Base-by-base conservation (phyloP, 345 rosid genomes). In the Kernera saxatilis region DNA sequence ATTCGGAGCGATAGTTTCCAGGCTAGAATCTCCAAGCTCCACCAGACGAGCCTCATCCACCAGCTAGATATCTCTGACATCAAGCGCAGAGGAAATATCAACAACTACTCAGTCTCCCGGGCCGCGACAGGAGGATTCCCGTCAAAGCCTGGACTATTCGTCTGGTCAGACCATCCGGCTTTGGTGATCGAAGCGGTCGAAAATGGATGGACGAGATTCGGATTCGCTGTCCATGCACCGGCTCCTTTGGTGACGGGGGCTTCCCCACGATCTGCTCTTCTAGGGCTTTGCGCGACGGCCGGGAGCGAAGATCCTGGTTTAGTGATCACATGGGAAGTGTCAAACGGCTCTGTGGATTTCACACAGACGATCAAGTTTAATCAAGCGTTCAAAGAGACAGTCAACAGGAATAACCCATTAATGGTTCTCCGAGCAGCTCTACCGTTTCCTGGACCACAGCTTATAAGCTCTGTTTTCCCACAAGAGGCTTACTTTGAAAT, bases 401-500 rank as follows among this genome's bases (percentile, higher is more conserved):
- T 41, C 12, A 43, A 23, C 50, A 62, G 77, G 30, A 83, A 62
- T 64, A 60, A 33, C n/a, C 57, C 50, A 22, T 70, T 78, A 74
- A 80, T 91, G 15, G 88, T 85, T 72, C 83, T 93, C 35, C 87
- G 84, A 69, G 83, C 88, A 23, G 82, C 88, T 70, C 48, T 88
- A 78, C 98, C 98, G 48, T 69, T 93, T 50, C 98, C 98, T 3
- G 97, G 97, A 36, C 98, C 97, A 58, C 89, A 87, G 12, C 69
- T 93, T 52, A 79, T 86, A n/a, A 85, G 58, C 43, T 85, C 85
- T n/a, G 82, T 91, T 64, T 93, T 93, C 23, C 97, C 97, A 22
- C 97, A 86, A 67, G 98, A 91, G 40, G 97, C 96, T 37, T 93
- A 89, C 78, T 91, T 93, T 68, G 98, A 91, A 82, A 81, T 91